Base-by-base conservation (phyloP, 305 asterid genomes). In the Solanum chacoense region DNA sequence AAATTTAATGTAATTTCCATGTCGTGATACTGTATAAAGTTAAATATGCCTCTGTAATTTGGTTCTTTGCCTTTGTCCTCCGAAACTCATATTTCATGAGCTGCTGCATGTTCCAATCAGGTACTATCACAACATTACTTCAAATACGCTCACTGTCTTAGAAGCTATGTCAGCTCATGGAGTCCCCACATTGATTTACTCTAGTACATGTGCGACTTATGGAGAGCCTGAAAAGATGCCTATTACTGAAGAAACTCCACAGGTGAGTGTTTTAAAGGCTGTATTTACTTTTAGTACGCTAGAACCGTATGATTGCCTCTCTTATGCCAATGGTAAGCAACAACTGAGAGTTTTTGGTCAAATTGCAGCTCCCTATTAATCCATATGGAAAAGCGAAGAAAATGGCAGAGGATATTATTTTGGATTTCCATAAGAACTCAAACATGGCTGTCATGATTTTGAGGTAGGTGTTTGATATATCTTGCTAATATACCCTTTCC, bases 301-400 rank as follows among this genome's bases (percentile, higher is more conserved):
- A 45, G 40, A 81, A 81, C 86, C 10, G 11, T 45, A 37, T 81
- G 86, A 81, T 28, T 81, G 69, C 38, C 18, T 42, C 32, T 42
- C 38, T 45, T 29, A 29, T 14, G 20, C 29, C 72, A 81, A 29
- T 81, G 72, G 40, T 45, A 29, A 29, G 22, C 72, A 91, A 50
- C 73, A 84, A 50, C 88, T 91, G 78, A 59, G 84, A 24, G 73
- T 90, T 84, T 87, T 91, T 74, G 29, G 36, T 50, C 85, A 65
- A 55, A 35, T 8, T 92, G 90, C 93, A 96, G 98, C 88, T 93
- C 87, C 99, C 99, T 37, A 97, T 97, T 87, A 97, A 97, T 91
- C 99, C 99, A 38, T 97, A 97, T 90, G 99, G 99, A 74, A 97
- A 97, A 93, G 99, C 99, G 91, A 97, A 97, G 95, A 97, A 97